Conservation (phyloP, 176 grass and related monocot species). For the Oryza nivara region DNA sequence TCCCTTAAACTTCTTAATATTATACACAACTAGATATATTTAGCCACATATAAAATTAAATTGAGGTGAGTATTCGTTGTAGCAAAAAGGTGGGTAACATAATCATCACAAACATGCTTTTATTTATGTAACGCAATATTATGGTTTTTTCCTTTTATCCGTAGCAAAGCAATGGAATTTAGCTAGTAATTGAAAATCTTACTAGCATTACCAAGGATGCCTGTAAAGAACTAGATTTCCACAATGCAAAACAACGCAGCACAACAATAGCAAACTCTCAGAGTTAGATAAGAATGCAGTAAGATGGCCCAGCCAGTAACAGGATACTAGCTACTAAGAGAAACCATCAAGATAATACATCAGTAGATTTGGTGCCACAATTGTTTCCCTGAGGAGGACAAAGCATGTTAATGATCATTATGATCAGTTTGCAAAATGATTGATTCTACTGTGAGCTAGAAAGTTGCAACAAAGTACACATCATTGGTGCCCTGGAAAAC, state of each 20-base stretch:
- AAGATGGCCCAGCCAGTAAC: slow-evolving; percentile 16
- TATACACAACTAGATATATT: no score
- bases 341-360: slow-evolving; percentile 1
- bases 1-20: no score
- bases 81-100: no score
- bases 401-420: slow-evolving; percentile 14
- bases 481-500: slow-evolving; percentile 14
- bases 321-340: slow-evolving; percentile 17
- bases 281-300: slow-evolving; percentile 38
- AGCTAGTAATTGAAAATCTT: neutral
- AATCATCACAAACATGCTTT: no score
- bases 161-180: no score
- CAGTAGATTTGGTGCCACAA: slow-evolving; percentile 38
- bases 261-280: neutral
- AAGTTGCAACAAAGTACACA: slow-evolving; percentile 25
- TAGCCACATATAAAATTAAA: no score
- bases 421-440: slow-evolving; percentile 3
- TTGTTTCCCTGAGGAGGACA: slow-evolving; percentile 5
- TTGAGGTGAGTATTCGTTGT: no score
- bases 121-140: no score
- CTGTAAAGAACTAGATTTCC: neutral
- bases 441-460: slow-evolving; percentile 30
- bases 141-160: no score
- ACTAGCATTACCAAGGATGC: neutral
- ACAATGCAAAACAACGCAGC: neutral